phyloP scores from a whole-genome alignment of 306 rosid genomes.

The Medicago arabica region DNA sequence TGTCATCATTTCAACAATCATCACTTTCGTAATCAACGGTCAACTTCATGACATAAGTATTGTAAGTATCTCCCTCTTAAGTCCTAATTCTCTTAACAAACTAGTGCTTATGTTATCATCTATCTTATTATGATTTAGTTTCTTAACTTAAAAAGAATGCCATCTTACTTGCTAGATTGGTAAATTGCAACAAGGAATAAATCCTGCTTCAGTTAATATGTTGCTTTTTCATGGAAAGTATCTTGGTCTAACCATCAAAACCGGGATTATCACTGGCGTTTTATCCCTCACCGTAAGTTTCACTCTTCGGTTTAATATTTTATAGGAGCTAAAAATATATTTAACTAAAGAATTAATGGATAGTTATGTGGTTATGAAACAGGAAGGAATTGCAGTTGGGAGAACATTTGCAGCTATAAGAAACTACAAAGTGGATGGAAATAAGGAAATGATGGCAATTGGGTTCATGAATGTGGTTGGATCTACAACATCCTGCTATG shows the following conservation, averaged over 20 bases:
- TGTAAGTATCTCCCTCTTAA: too few relatives aligned
- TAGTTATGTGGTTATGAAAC: conserved; percentile 28
- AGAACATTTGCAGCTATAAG: conserved; percentile 85
- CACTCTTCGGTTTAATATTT: neutral
- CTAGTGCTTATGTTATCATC: neutral
- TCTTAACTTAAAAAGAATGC: conserved; percentile 2
- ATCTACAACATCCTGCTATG: conserved; percentile 80
- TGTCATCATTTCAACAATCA: conserved; percentile 72
- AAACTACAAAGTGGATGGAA: conserved; percentile 88
- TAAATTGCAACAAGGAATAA: conserved; percentile 67
- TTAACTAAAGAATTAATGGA: neutral
- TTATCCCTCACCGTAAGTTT: conserved; percentile 78
- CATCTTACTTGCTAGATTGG: conserved; percentile 62
- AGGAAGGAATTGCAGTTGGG: conserved; percentile 99
- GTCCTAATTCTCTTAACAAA: too few relatives aligned
- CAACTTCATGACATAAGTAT: conserved; percentile 67
- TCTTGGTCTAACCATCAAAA: conserved; percentile 61
- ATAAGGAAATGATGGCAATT: conserved; percentile 96
- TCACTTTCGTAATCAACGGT: conserved; percentile 67
- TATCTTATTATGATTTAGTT: neutral
- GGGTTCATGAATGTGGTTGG: conserved; percentile 93
- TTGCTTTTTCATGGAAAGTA: conserved; percentile 54
- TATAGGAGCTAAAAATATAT: neutral
- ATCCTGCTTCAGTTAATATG: conserved; percentile 71
- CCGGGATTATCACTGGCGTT: conserved; percentile 77